Base-by-base conservation (phyloP, 805 yeast species). In the Kodamaea sagamina region DNA sequence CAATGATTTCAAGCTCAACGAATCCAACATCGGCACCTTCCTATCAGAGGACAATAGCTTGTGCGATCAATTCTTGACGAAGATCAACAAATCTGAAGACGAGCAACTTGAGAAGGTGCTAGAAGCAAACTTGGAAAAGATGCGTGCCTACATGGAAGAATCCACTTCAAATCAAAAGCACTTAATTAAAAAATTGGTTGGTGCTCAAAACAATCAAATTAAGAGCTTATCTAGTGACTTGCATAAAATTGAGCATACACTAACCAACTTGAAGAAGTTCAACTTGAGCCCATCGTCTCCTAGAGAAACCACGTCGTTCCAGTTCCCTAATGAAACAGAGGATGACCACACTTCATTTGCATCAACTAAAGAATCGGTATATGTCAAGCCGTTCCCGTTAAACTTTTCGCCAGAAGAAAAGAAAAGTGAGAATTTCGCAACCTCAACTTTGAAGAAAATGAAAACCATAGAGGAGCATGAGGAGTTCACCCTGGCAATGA, bases 371-470 rank as follows among this genome's bases (percentile, higher is more conserved):
- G 16, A 32, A 6, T 32, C 41, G 7, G 36, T 41, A 6, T 42
- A 37, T 22, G 21, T 52, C 11, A 50, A 45, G 26, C 61, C 61
- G 3, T 56, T 54, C 44, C 61, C 61, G 1, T 49, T 56, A 19
- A 54, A 51, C 34, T 41, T 51, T 11, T 27, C 34, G 22, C 37
- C 37, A 3, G 25, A 17, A 7, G 31, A 32, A 3, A 36, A 34
- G 21, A 7, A 3, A 4, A n/a, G 10, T 3, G 18, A n/a, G 4
- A 10, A 29, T 13, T 29, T 29, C 15, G 34, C 34, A 29, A 29
- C 34, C 21, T 29, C 34, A 3, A 29, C 34, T 19, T 5, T 29
- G 15, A 15, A 17, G 11, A 29, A 29, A 29, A 29, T 29, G 34
- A 29, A 15, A 4, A 13, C 34, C 9, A 29, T 29, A 10, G 36